These are phyloP conservation scores for Arthrocladium fulminans DNA, from an alignment of 2,329 filamentous ascomycete species.

Conservation along the genomic window DNA sequence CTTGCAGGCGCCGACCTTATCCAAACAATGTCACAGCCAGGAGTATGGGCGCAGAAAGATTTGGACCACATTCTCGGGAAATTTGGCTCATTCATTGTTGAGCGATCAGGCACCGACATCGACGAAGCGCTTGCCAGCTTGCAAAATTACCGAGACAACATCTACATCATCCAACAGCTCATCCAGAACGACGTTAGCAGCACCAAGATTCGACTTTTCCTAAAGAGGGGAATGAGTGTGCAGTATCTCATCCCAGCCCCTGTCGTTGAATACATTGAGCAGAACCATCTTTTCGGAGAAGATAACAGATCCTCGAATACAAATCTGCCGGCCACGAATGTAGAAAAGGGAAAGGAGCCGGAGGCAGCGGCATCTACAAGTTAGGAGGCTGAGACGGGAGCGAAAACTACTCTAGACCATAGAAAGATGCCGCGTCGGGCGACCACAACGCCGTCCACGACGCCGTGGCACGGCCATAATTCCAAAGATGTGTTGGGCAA, in stretches of 20 bases:
- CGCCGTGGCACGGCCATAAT: too few species aligned
- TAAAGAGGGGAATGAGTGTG: conserved; percentile 72
- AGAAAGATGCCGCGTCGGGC: background rate
- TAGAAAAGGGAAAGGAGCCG: conserved; percentile 19
- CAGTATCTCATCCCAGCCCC: conserved; percentile 65
- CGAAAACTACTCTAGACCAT: too few species aligned
- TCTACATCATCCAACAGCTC: conserved; percentile 79
- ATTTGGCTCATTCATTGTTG: conserved; percentile 78
- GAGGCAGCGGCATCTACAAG: conserved; percentile 9
- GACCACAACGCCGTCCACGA: too few species aligned
- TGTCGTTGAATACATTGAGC: conserved; percentile 65
- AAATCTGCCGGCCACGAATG: conserved; percentile 16
- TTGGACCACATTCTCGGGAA: conserved; percentile 77
- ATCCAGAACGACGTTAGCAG: conserved; percentile 80
- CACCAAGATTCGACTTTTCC: conserved; percentile 70
- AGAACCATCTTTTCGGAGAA: conserved; percentile 57
- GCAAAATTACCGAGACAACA: conserved; percentile 74
- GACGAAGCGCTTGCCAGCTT: conserved; percentile 77
- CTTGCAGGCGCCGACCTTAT: conserved; percentile 71
- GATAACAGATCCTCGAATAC: conserved; percentile 26
- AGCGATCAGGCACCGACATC: conserved; percentile 79
- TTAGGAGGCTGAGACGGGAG: too few species aligned
- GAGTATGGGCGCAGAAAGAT: conserved; percentile 76
- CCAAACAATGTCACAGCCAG: conserved; percentile 60
- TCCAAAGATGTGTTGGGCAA: too few species aligned